These are phyloP conservation scores for Fusarium sarcochroum DNA, from an alignment of 2,329 filamentous ascomycete species.

Conservation along the genomic window DNA sequence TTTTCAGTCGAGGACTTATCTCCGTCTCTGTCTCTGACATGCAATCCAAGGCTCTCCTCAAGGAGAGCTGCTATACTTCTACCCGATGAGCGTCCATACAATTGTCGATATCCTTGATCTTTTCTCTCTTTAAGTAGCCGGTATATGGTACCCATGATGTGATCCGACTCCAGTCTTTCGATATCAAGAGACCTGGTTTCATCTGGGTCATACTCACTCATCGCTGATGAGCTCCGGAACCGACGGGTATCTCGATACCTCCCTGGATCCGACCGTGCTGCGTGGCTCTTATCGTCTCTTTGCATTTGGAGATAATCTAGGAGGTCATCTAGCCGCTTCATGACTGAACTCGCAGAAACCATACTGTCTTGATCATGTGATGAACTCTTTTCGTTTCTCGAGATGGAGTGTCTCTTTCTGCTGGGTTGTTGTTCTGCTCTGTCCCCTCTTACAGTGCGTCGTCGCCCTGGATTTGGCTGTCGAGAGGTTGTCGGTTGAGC, in stretches of 20 bases:
- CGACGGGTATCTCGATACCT: background rate
- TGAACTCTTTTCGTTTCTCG: background rate
- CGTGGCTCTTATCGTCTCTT: background rate
- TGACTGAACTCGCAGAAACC: background rate
- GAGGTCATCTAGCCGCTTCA: background rate
- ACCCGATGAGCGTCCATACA: background rate
- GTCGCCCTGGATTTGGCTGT: background rate
- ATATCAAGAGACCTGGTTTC: constrained; percentile 9
- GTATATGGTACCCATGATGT: constrained; percentile 4
- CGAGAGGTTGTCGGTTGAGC: background rate
- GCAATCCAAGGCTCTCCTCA: background rate
- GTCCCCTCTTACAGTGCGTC: background rate
- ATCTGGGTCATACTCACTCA: background rate
- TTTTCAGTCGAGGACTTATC: background rate
- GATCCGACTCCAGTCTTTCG: constrained; percentile 16
- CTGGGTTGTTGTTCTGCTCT: background rate
- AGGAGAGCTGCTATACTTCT: constrained; percentile 2
- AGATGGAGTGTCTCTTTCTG: background rate
- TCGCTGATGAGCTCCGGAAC: background rate
- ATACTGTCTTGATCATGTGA: background rate
- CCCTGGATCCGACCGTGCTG: constrained; percentile 15
- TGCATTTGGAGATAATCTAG: background rate
- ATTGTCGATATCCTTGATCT: background rate
- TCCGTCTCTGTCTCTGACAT: background rate
- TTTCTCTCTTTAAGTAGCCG: constrained; percentile 11